Base-by-base conservation (phyloP, 1,139 yeast genomes). In the Suhomyces yuchorum region DNA sequence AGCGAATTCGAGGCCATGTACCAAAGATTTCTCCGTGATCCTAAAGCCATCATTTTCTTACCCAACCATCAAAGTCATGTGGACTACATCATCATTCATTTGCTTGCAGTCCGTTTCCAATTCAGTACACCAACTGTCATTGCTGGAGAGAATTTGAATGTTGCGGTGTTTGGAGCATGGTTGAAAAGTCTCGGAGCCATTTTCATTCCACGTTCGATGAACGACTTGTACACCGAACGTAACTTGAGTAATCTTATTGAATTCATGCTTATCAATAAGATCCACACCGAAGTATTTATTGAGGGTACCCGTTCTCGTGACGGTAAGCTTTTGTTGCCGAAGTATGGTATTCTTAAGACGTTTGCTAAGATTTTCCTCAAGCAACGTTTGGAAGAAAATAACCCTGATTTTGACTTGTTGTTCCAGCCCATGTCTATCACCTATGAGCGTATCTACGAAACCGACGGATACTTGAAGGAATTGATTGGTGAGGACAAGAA, bases 271-370 rank as follows among this genome's bases (percentile, higher is more conserved):
- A 52, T 70, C 26, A 73, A 80, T 52, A 83, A 84, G 44, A 68
- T 76, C 52, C 79, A 78, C 51, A 70, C 83, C 53, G 87, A 84
- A 60, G 84, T 85, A 47, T 83, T 84, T 55, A 80, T 83, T 48
- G 88, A 83, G 60, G 88, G 88, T 17, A 81, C 86, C 1, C 73
- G 88, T 48, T 82, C 87, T 2, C 73, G 88, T 54, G 84, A 83
- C 48, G 88, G 88, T 14, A 83, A 83, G 58, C 67, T 82, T 44
- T 69, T 84, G 35, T 73, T 84, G 23, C 88, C 88, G 8, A 84
- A 83, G 58, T 82, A 80, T 57, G 88, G 88, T 14, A 78, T 83
- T 50, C 71, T 83, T 55, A 83, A 82, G 62, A 75, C 73, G 14
- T 61, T 77, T 48, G 68, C 78, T 37, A 66, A 76, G 42, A 67